Conservation (phyloP, 192 early-diverging fungal genomes). For the Coemansia sp. region DNA sequence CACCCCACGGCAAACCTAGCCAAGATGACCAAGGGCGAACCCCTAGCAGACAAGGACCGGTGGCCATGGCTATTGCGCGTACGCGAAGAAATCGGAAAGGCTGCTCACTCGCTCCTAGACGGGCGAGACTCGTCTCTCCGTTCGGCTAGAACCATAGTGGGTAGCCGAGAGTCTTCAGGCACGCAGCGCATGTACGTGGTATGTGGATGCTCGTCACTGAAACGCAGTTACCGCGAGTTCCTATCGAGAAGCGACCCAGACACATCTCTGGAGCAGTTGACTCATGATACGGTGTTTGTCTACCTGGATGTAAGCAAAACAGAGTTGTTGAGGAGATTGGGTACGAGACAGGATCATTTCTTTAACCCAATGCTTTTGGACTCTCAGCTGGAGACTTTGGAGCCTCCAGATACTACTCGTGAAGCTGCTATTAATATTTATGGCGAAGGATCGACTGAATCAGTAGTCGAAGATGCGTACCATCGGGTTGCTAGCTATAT, state of each 20-base stretch:
- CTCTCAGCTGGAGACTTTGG: conserved; percentile 67
- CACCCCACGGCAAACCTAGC: too few relatives aligned
- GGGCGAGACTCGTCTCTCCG: not conserved
- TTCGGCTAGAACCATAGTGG: not conserved
- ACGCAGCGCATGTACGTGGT: conserved; percentile 47
- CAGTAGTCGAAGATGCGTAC: conserved; percentile 30
- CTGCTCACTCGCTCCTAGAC: conserved; percentile 24
- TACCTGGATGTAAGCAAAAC: conserved; percentile 61
- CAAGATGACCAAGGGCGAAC: conserved; percentile 67
- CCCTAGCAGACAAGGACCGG: conserved; percentile 69
- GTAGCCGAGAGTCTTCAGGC: not conserved
- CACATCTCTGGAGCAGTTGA: conserved; percentile 16
- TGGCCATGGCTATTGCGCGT: conserved; percentile 66
- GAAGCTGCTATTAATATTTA: conserved; percentile 44
- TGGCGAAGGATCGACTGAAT: conserved; percentile 19
- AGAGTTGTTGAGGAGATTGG: conserved; percentile 55
- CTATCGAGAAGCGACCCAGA: conserved; percentile 45
- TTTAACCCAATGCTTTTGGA: conserved; percentile 60
- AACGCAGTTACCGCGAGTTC: conserved; percentile 67
- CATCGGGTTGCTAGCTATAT: conserved; percentile 14
- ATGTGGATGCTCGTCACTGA: conserved; percentile 70
- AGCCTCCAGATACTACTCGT: conserved; percentile 43
- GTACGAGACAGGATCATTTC: conserved; percentile 61
- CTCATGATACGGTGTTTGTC: conserved; percentile 59
- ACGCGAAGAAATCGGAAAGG: conserved; percentile 44